Evolutionary conservation across 805 yeast species (phyloP).

Genomic region (Myxozyma sirexii): DNA sequence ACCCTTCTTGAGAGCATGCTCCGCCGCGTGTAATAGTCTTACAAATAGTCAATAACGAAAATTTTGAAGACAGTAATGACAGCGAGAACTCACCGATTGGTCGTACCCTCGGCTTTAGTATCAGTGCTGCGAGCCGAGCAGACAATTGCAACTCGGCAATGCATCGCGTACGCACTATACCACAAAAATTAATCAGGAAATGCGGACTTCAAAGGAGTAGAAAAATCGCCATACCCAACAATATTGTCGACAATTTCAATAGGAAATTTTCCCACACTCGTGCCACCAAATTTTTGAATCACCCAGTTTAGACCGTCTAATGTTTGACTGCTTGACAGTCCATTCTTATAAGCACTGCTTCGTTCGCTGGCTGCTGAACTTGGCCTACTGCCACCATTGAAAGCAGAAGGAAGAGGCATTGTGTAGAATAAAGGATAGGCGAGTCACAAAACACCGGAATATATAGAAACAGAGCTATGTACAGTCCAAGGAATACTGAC

Average conservation of each 20-base stretch:
- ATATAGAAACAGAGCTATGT: not conserved
- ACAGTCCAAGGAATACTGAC: too few species aligned
- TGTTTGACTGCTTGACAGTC: slow-evolving; percentile 21
- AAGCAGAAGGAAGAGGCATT: slow-evolving; percentile 4
- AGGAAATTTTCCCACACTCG: slow-evolving; percentile 94
- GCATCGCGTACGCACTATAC: slow-evolving; percentile 55
- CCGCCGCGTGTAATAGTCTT: slow-evolving; percentile 80
- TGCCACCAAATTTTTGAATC: slow-evolving; percentile 96
- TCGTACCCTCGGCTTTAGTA: slow-evolving; percentile 93
- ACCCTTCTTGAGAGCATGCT: slow-evolving; percentile 50
- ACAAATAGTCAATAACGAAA: not conserved
- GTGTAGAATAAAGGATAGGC: not conserved
- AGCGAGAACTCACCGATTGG: slow-evolving; percentile 52
- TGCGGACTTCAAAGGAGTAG: not conserved
- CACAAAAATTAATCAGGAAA: not conserved
- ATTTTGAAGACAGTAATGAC: too few species aligned
- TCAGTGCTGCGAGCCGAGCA: slow-evolving; percentile 93
- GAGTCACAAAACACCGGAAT: not conserved
- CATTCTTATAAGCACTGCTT: slow-evolving; percentile 5
- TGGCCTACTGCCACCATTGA: slow-evolving; percentile 7
- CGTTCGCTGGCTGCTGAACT: slow-evolving; percentile 16
- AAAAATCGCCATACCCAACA: slow-evolving; percentile 49
- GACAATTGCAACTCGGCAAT: slow-evolving; percentile 81
- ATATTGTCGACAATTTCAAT: slow-evolving; percentile 82
- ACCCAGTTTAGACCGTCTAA: slow-evolving; percentile 51